A percentile compares a stretch with the other conserved stretches of the same genome.
phyloP scores from a whole-genome alignment of 2,329 filamentous ascomycete species.

The Chaetothyriales sp. region DNA sequence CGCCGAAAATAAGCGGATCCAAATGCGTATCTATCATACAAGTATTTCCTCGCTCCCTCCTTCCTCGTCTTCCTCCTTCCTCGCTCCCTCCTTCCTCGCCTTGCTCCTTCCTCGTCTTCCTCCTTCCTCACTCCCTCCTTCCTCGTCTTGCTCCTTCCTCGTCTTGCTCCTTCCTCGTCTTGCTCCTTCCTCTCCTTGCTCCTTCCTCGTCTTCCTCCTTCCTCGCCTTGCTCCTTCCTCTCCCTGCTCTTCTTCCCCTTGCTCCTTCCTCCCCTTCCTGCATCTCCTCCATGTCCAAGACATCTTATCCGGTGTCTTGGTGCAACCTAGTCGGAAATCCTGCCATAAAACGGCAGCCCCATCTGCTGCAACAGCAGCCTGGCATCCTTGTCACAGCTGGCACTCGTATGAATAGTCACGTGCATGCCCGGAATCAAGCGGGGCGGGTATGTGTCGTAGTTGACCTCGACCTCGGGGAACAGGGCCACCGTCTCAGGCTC shows the following conservation, averaged over 20 bases:
- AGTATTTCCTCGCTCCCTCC: too few relatives aligned
- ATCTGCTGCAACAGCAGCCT: slow-evolving; percentile 58
- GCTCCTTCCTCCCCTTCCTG: too few relatives aligned
- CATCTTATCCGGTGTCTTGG: not conserved
- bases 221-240: too few relatives aligned
- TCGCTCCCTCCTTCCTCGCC: too few relatives aligned
- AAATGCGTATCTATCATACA: not conserved
- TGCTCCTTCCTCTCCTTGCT: not conserved
- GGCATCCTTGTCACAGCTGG: slow-evolving; percentile 72
- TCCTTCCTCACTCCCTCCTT: too few relatives aligned
- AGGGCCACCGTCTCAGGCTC: slow-evolving; percentile 59
- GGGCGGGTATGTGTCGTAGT: slow-evolving; percentile 53
- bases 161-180: too few relatives aligned
- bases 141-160: too few relatives aligned
- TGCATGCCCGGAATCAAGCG: slow-evolving; percentile 46
- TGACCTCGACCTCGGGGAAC: slow-evolving; percentile 90
- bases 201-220: not conserved
- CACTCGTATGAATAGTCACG: slow-evolving; percentile 71
- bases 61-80: too few relatives aligned
- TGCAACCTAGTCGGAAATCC: slow-evolving; percentile 40
- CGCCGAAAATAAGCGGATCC: not conserved
- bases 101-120: too few relatives aligned
- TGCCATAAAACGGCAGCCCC: slow-evolving; percentile 72
- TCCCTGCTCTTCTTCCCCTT: not conserved
- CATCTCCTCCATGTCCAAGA: too few relatives aligned